phyloP scores from a whole-genome alignment of 768 basidiomycete genomes.

The Hericium rajendrae region DNA sequence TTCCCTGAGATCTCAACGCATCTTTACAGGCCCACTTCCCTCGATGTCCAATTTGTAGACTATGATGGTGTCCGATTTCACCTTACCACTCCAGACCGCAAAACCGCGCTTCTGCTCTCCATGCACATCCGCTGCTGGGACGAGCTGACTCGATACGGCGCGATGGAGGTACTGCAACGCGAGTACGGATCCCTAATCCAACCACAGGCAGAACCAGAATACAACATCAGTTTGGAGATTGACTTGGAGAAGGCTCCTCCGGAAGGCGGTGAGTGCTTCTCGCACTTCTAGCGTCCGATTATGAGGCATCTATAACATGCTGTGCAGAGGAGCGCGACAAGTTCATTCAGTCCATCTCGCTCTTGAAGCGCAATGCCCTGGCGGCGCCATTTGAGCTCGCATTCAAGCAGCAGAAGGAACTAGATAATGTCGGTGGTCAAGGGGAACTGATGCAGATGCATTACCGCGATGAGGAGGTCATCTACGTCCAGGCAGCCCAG shows the following conservation, averaged over 20 bases:
- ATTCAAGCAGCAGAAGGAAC: conserved; percentile 70
- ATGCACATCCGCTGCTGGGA: conserved; percentile 98
- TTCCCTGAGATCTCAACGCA: conserved; percentile 4
- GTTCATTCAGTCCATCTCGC: conserved; percentile 71
- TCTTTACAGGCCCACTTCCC: conserved; percentile 62
- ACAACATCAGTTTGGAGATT: conserved; percentile 79
- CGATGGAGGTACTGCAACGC: conserved; percentile 61
- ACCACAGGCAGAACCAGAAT: conserved; percentile 71
- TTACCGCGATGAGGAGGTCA: conserved; percentile 95
- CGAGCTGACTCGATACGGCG: conserved; percentile 84
- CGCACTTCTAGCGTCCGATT: background rate
- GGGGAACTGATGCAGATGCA: conserved; percentile 89
- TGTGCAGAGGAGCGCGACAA: conserved; percentile 64
- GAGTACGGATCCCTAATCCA: conserved; percentile 75
- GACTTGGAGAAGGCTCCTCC: conserved; percentile 80
- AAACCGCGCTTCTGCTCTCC: conserved; percentile 75
- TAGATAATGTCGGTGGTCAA: conserved; percentile 63
- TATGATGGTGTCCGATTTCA: conserved; percentile 96
- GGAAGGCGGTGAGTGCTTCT: conserved; percentile 56
- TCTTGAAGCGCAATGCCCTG: conserved; percentile 87
- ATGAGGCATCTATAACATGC: conserved; percentile 4
- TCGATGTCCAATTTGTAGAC: conserved; percentile 96
- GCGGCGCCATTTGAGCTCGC: conserved; percentile 91
- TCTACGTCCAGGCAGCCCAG: conserved; percentile 85
- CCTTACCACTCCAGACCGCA: conserved; percentile 78